These are phyloP conservation scores for Aspergillus heteromorphus DNA, from an alignment of 495 filamentous ascomycete genomes.

Conservation along the genomic window DNA sequence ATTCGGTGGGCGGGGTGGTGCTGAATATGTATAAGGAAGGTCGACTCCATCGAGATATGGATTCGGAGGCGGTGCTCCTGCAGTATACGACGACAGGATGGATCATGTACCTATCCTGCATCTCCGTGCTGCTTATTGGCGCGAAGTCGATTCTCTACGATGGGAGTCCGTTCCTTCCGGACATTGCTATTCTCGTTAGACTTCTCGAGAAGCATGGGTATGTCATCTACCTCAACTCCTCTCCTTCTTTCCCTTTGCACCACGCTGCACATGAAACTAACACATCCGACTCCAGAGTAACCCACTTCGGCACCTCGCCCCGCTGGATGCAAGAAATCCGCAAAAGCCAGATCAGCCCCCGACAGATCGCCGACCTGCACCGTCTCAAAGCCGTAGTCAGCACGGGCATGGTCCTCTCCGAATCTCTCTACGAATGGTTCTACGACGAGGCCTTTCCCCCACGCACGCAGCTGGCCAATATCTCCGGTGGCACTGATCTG, in stretches of 20 bases:
- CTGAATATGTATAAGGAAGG: conserved; percentile 57
- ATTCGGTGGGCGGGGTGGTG: conserved; percentile 58
- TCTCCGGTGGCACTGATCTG: conserved; percentile 75
- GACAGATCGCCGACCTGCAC: conserved; percentile 55
- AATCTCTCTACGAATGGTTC: conserved; percentile 74
- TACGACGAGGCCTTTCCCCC: conserved; percentile 71
- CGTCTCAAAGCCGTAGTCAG: conserved; percentile 53
- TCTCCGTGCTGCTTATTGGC: conserved; percentile 51
- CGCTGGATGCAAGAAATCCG: conserved; percentile 67
- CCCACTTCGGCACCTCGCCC: conserved; percentile 63
- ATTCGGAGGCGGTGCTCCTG: conserved; percentile 40
- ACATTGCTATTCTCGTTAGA: conserved; percentile 52
- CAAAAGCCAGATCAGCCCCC: conserved; percentile 53
- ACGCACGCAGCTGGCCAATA: conserved; percentile 60
- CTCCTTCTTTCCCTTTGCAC: not conserved
- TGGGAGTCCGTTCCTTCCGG: conserved; percentile 69
- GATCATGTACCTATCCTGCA: conserved; percentile 73
- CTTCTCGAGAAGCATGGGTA: conserved; percentile 55
- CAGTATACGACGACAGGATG: conserved; percentile 69
- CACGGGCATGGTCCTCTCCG: conserved; percentile 75
- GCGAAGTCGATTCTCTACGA: conserved; percentile 63
- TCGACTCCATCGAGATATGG: conserved; percentile 51
- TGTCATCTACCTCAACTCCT: conserved; percentile 11
- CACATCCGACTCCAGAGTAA: conserved; percentile 26
- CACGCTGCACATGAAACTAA: conserved; percentile 7